Evolutionary conservation across 2,329 filamentous ascomycete genomes (phyloP).

Genomic region (Colletotrichum limetticola): DNA sequence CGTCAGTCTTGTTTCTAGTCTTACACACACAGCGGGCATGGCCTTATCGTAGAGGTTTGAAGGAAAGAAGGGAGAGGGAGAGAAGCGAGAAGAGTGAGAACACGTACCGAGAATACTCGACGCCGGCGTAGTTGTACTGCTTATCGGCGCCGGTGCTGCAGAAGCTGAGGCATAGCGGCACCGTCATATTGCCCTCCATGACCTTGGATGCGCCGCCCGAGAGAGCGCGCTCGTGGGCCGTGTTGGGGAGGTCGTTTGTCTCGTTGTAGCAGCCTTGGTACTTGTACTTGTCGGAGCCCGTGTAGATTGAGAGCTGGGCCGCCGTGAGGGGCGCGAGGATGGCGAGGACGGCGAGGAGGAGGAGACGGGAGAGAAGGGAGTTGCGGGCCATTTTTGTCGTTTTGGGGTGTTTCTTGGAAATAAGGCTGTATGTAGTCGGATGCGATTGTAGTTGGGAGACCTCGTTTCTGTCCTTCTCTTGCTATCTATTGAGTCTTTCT

Average conservation of each 20-base stretch:
- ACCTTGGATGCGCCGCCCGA: conserved; percentile 53
- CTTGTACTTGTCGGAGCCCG: conserved; percentile 50
- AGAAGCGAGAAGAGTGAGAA: neutral
- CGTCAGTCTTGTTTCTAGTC: neutral
- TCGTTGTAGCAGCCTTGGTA: conserved; percentile 71
- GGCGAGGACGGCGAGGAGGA: conserved; percentile 34
- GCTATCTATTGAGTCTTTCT: neutral
- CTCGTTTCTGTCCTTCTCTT: neutral
- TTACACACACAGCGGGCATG: neutral
- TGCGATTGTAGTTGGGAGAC: neutral
- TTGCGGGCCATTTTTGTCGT: conserved; percentile 16
- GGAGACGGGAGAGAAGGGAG: neutral
- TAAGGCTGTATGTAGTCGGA: neutral
- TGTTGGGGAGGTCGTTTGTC: conserved; percentile 56
- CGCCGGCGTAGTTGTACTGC: conserved; percentile 60
- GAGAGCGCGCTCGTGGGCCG: conserved; percentile 57
- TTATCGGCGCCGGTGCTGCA: conserved; percentile 53
- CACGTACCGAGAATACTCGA: conserved; percentile 62
- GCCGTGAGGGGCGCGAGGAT: conserved; percentile 32
- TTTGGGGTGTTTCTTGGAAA: neutral
- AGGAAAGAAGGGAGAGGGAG: neutral
- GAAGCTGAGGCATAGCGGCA: conserved; percentile 60
- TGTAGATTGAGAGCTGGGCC: conserved; percentile 46
- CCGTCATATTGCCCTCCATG: conserved; percentile 59
- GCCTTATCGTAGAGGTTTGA: too few relatives aligned